Percentiles rank a stretch among this genome's conserved stretches.
Conservation (phyloP, 768 basidiomycete species). For the Leucocoprinus birnbaumii region DNA sequence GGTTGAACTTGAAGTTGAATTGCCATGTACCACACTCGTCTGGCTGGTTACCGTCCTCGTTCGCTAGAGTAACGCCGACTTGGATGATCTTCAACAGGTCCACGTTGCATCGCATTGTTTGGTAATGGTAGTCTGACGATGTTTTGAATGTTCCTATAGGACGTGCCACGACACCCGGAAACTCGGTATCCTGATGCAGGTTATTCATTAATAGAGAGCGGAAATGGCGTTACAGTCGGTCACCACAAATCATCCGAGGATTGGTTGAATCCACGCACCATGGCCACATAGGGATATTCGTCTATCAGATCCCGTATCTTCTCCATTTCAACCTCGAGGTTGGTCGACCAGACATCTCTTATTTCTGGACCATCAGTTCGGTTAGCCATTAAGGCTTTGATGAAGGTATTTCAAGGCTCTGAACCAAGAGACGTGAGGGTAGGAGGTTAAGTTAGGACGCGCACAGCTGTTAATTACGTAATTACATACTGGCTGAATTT, state of each 20-base stretch:
- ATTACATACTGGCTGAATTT: not conserved
- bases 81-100: conserved; percentile 98
- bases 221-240: not conserved
- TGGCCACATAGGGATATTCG: conserved; percentile 89
- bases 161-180: conserved; percentile 96
- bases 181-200: conserved; percentile 85
- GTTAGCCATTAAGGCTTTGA: conserved; percentile 7
- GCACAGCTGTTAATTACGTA: conserved; percentile 3
- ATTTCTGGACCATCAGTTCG: conserved; percentile 36
- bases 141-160: conserved; percentile 97
- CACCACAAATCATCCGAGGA: conserved; percentile 14
- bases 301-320: conserved; percentile 86
- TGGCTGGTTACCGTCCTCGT: conserved; percentile 91
- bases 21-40: conserved; percentile 96
- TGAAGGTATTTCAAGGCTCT: not conserved
- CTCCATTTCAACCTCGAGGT: conserved; percentile 91
- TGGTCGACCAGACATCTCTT: conserved; percentile 93
- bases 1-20: conserved; percentile 95
- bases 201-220: conserved; percentile 18
- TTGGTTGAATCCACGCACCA: conserved; percentile 53
- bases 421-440: not conserved
- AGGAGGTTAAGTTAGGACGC: conserved; percentile 4
- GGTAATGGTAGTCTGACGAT: conserved; percentile 97
- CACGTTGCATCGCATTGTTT: conserved; percentile 99
- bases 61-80: conserved; percentile 91